A percentile compares a stretch with the other conserved stretches of the same genome.
Evolutionary conservation across 225 moss, liverwort and hornwort species (phyloP).

Genomic region (Marchantia polymorpha): DNA sequence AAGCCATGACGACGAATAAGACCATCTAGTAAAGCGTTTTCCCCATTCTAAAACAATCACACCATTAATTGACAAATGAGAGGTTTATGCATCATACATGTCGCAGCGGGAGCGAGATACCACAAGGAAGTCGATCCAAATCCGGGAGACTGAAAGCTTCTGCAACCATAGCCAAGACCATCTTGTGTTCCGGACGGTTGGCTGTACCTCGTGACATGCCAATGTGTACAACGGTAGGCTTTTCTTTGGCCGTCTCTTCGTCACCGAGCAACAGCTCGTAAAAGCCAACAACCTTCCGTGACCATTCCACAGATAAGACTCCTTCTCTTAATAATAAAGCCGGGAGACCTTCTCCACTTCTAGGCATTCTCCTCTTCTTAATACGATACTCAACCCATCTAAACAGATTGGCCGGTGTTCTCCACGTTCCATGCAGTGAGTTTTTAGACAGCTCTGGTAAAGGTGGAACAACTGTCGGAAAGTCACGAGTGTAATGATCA

Average conservation of each 20-base stretch:
- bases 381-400: constrained; percentile 79
- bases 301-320: constrained; percentile 77
- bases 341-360: constrained; percentile 56
- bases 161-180: constrained; percentile 94
- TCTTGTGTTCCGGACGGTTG: constrained; percentile 74
- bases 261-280: constrained; percentile 76
- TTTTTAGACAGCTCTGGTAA: constrained; percentile 50
- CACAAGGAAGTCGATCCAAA: constrained; percentile 93
- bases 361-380: constrained; percentile 42
- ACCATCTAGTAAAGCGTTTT: not conserved
- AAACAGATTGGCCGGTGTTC: constrained; percentile 65
- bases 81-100: constrained; percentile 48
- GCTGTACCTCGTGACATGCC: constrained; percentile 62
- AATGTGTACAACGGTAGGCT: constrained; percentile 65
- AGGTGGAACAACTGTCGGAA: constrained; percentile 66
- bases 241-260: constrained; percentile 38
- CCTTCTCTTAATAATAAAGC: constrained; percentile 55
- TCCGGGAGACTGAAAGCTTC: constrained; percentile 87
- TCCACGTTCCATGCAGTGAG: constrained; percentile 46
- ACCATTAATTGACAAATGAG: not conserved
- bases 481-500: constrained; percentile 92
- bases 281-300: constrained; percentile 91
- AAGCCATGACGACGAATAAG: too few species aligned
- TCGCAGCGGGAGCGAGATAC: constrained; percentile 88
- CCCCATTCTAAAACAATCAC: too few species aligned